These are phyloP conservation scores for Rhodamnia argentea DNA, from an alignment of 345 rosid species.

Conservation along the genomic window DNA sequence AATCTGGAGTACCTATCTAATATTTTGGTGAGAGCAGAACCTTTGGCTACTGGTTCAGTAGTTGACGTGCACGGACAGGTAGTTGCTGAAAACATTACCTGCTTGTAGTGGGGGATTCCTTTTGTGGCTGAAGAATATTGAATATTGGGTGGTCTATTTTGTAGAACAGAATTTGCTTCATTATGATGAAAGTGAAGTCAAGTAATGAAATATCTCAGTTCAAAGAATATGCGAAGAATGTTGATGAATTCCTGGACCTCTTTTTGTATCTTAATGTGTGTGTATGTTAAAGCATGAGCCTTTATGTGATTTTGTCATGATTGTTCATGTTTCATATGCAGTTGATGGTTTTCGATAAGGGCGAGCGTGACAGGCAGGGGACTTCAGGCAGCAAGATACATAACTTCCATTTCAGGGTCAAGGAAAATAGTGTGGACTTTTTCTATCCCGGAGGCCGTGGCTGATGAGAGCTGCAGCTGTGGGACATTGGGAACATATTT, in stretches of 20 bases:
- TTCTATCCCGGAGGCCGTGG: constrained; percentile 62
- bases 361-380: constrained; percentile 7
- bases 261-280: background rate
- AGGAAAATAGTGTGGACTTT: constrained; percentile 62
- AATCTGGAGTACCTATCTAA: constrained; percentile 68
- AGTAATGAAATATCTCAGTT: background rate
- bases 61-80: constrained; percentile 96
- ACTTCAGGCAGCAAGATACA: constrained; percentile 38
- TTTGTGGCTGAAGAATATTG: background rate
- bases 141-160: background rate
- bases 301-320: background rate
- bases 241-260: background rate
- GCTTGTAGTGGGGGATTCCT: background rate
- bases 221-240: background rate
- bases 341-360: constrained; percentile 57
- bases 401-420: constrained; percentile 74
- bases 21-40: constrained; percentile 66
- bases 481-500: background rate
- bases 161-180: background rate
- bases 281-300: background rate
- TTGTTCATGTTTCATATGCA: constrained; percentile 14
- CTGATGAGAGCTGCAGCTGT: constrained; percentile 6
- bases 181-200: background rate
- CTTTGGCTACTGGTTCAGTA: constrained; percentile 89
- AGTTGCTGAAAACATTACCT: background rate